Conservation (phyloP, 108 stramenopile species). For the Nitzschia sp. region DNA sequence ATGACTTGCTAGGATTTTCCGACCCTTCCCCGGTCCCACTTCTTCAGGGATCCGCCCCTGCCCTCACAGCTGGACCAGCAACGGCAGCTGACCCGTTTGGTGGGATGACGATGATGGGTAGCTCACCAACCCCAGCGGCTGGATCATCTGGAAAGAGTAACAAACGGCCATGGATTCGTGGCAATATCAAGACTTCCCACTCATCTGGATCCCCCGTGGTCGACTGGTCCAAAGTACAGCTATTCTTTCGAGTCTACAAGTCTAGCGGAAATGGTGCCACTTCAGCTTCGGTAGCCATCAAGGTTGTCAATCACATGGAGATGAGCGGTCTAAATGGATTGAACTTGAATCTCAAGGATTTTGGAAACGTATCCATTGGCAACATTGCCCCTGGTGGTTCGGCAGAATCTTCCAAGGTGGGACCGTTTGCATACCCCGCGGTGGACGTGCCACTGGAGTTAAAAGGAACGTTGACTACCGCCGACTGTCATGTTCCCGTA, state of each 20-base stretch:
- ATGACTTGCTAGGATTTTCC: slow-evolving; percentile 71
- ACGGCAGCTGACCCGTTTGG: background rate
- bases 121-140: background rate
- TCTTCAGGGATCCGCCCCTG: slow-evolving; percentile 4
- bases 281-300: slow-evolving; percentile 29
- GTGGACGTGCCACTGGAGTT: slow-evolving; percentile 30
- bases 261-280: background rate
- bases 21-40: slow-evolving; percentile 21
- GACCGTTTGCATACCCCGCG: slow-evolving; percentile 26
- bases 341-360: slow-evolving; percentile 30
- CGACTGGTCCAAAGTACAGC: slow-evolving; percentile 37
- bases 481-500: slow-evolving; percentile 32
- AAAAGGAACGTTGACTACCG: slow-evolving; percentile 36
- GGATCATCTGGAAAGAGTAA: background rate
- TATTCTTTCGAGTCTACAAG: slow-evolving; percentile 33
- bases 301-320: slow-evolving; percentile 31
- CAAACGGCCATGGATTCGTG: slow-evolving; percentile 30
- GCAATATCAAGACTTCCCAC: slow-evolving; percentile 32
- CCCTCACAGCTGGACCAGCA: background rate
- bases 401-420: slow-evolving; percentile 35
- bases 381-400: slow-evolving; percentile 25
- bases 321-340: slow-evolving; percentile 21
- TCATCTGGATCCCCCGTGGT: slow-evolving; percentile 35
- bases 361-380: slow-evolving; percentile 29
- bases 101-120: background rate